Percentiles rank a stretch among this genome's conserved stretches.
Evolutionary conservation across 169 alveolate species (phyloP).

Genomic region (Plasmodium fragile): DNA sequence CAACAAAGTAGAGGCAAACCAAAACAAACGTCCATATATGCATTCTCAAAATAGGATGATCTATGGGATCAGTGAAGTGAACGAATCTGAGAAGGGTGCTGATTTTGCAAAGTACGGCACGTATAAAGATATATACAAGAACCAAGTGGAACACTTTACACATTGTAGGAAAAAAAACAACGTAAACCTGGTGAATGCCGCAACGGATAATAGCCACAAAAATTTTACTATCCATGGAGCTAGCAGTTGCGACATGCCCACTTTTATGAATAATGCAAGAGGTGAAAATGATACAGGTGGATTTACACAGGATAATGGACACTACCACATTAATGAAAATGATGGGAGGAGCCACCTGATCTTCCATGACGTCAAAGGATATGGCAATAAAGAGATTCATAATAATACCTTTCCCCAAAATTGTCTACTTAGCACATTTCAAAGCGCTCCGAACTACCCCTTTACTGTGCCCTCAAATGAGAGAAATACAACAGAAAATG

Average conservation of each 20-base stretch:
- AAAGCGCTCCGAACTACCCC: background rate
- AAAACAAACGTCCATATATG: background rate
- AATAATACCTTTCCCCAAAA: background rate
- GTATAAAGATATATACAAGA: background rate
- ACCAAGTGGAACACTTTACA: background rate
- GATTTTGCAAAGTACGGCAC: background rate
- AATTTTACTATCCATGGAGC: background rate
- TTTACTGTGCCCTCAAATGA: background rate
- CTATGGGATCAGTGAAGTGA: background rate
- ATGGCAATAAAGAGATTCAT: background rate
- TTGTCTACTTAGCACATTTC: background rate
- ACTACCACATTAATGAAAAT: background rate
- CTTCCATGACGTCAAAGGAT: background rate
- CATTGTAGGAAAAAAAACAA: background rate
- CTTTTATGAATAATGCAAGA: background rate
- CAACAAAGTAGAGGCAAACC: background rate
- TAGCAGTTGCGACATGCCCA: background rate
- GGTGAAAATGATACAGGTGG: background rate
- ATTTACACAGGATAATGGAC: background rate
- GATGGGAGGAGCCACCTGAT: background rate
- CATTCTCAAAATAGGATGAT: background rate
- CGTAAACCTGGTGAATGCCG: background rate
- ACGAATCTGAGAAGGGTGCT: background rate
- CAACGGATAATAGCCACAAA: background rate
- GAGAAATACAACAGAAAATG: background rate